Percentiles rank a stretch among this genome's conserved stretches.
Conservation (phyloP, 2,329 filamentous ascomycete genomes). For the Hypoxylon sp. region DNA sequence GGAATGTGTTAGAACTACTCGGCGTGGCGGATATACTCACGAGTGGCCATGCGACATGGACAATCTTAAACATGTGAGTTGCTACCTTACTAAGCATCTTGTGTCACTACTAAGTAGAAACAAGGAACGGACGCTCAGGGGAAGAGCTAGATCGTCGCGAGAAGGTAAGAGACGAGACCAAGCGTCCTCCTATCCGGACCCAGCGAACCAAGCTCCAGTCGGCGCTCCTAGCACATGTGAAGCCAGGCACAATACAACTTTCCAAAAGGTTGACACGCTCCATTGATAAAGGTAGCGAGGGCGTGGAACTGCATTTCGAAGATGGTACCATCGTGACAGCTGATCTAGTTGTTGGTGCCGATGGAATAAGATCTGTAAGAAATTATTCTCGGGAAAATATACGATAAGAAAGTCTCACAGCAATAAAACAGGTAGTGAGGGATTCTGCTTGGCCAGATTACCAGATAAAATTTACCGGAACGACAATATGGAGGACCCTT, state of each 20-base stretch:
- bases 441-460: conserved; percentile 41
- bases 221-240: conserved; percentile 57
- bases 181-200: conserved; percentile 36
- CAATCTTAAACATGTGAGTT: conserved; percentile 39
- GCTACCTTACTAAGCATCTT: background rate
- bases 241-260: conserved; percentile 53
- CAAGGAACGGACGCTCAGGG: conserved; percentile 43
- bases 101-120: conserved; percentile 2
- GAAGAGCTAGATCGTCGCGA: conserved; percentile 41
- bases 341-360: conserved; percentile 60
- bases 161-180: conserved; percentile 21
- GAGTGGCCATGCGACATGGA: conserved; percentile 41
- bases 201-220: conserved; percentile 55
- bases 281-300: conserved; percentile 48
- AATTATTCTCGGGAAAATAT: no score
- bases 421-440: conserved; percentile 40
- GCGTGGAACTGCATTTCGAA: conserved; percentile 54
- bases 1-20: conserved; percentile 57
- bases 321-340: conserved; percentile 52
- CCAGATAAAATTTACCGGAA: conserved; percentile 49
- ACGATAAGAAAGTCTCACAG: no score
- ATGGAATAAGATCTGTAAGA: conserved; percentile 60
- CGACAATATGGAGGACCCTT: conserved; percentile 57
- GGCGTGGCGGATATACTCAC: conserved; percentile 50
- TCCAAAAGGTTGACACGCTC: conserved; percentile 54